Evolutionary conservation across 2,329 filamentous ascomycete genomes (phyloP), one percentile per base, ranked within the genome.

Genomic region (Fusarium camptoceras): DNA sequence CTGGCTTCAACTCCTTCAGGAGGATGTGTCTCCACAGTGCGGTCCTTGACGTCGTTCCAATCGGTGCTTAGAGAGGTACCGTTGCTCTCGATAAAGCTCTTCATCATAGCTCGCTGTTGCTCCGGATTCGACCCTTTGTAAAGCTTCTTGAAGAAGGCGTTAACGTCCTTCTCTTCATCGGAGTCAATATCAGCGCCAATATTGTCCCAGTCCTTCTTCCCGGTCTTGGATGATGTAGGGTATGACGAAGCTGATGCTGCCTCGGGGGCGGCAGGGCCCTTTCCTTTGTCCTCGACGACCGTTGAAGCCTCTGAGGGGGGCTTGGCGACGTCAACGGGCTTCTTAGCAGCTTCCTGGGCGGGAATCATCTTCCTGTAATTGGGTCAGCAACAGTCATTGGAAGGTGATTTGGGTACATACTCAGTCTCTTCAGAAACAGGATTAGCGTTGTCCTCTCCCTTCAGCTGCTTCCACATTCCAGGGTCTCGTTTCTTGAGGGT

Each of bases 71-170:
- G 83, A 5, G 92, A 88, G 0, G 96, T 99, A 7, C 96, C 96
- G 73, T 97, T 96, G 80, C 94, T 98, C 84, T 99, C 95, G 16
- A 89, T 86, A 76, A 93, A 98, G 77, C 93, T 97, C 88, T 99
- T 99, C 89, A 97, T 93, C 96, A 99, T 99, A 11, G 96, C 96
- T 3, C 94, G 89, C 77, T 90, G 89, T 62, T 93, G 93, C 73
- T 99, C 95, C 0, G 91, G 88, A 50, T 91, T 89, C 0, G 93
- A 90, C 37, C 84, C 85, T 68, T 91, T 89, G 82, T 95, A 98
- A 3, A 99, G 84, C 76, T 92, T 90, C 85, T 97, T 96, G 85
- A 99, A 99, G 82, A 98, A 98, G 14, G 80, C 78, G 74, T 97
- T 92, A 11, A 94, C 89, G 28, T 91, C 88, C 65, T 87, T 85